Evolutionary conservation across 805 yeast genomes (phyloP).

Genomic region (Metschnikowia rubicola): DNA sequence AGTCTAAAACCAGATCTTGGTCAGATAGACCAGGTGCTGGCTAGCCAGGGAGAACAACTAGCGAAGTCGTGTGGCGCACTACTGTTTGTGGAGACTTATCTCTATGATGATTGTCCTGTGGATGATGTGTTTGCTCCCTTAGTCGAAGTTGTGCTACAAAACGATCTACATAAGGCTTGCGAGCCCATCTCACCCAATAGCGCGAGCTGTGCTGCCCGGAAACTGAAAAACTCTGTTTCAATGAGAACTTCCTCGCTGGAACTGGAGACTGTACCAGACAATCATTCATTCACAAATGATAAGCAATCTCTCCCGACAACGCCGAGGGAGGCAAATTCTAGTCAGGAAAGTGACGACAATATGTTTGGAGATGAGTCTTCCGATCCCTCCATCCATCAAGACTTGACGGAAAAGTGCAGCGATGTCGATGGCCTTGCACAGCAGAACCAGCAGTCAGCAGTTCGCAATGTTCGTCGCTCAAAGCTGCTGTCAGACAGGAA

Average conservation of each 20-base stretch:
- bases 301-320: neutral
- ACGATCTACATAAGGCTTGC: neutral
- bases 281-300: too few species aligned
- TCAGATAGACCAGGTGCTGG: slow-evolving; percentile 26
- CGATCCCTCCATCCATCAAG: neutral
- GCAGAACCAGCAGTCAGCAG: neutral
- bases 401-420: neutral
- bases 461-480: neutral
- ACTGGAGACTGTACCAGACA: too few species aligned
- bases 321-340: neutral
- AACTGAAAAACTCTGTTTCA: too few species aligned
- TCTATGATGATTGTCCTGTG: slow-evolving; percentile 20
- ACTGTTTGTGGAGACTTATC: slow-evolving; percentile 27
- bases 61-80: slow-evolving; percentile 27
- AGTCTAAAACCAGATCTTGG: slow-evolving; percentile 29
- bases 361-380: neutral
- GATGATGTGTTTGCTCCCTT: slow-evolving; percentile 30
- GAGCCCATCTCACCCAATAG: neutral
- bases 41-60: slow-evolving; percentile 28
- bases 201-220: too few species aligned
- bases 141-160: slow-evolving; percentile 12
- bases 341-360: neutral
- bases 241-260: too few species aligned
- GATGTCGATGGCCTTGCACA: neutral
- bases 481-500: neutral